Conservation (phyloP, 2,329 filamentous ascomycete genomes). For the Alternaria arbusti region DNA sequence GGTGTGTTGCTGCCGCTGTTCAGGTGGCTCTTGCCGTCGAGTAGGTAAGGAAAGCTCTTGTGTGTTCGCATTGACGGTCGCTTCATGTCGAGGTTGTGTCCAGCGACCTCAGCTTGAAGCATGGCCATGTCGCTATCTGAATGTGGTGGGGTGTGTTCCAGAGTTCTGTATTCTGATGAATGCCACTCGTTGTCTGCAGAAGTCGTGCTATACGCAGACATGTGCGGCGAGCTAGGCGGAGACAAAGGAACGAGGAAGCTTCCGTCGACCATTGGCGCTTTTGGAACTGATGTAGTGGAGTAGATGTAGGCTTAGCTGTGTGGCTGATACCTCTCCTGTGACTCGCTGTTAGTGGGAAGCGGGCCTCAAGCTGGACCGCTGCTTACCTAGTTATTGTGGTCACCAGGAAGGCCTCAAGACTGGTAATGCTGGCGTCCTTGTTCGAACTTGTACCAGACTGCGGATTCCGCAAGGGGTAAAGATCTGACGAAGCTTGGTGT, state of each 20-base stretch:
- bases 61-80: slow-evolving; percentile 51
- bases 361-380: background rate
- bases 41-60: slow-evolving; percentile 53
- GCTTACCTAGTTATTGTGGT: slow-evolving; percentile 14
- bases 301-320: slow-evolving; percentile 23
- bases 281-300: slow-evolving; percentile 25
- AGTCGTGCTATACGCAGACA: slow-evolving; percentile 56
- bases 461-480: slow-evolving; percentile 21
- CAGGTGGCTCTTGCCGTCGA: slow-evolving; percentile 44
- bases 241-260: slow-evolving; percentile 56
- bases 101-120: slow-evolving; percentile 45
- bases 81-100: slow-evolving; percentile 46
- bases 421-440: background rate
- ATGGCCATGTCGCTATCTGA: slow-evolving; percentile 49
- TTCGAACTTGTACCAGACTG: background rate
- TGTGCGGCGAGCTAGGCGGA: slow-evolving; percentile 58
- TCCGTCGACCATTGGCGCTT: slow-evolving; percentile 53
- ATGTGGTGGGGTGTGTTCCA: slow-evolving; percentile 43
- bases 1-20: slow-evolving; percentile 35
- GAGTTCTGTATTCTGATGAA: slow-evolving; percentile 44
- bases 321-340: slow-evolving; percentile 32
- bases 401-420: slow-evolving; percentile 9
- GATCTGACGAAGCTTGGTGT: slow-evolving; percentile 32
- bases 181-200: slow-evolving; percentile 54
- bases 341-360: slow-evolving; percentile 29